phyloP scores from a whole-genome alignment of 192 early-diverging fungal genomes.

The Fimicolochytrium jonesii region DNA sequence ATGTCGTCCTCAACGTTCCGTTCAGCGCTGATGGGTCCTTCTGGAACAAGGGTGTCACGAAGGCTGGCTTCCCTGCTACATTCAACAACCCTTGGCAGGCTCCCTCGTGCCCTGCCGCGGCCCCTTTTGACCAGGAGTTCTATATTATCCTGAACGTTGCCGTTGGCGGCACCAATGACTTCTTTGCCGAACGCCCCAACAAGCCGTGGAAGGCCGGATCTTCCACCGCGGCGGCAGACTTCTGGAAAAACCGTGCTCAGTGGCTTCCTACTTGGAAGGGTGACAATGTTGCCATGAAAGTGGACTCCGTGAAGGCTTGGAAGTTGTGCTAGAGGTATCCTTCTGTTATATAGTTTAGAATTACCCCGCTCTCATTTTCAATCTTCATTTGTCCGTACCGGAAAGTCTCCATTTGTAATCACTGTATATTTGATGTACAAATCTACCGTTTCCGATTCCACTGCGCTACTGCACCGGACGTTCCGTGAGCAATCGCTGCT shows the following conservation, averaged over 20 bases:
- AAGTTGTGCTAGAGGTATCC: slow-evolving; percentile 29
- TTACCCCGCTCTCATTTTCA: too few relatives aligned
- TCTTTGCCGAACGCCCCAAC: slow-evolving; percentile 45
- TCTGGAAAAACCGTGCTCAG: slow-evolving; percentile 42
- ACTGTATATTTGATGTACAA: too few relatives aligned
- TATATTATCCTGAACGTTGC: slow-evolving; percentile 57
- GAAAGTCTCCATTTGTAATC: too few relatives aligned
- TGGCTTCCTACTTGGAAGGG: slow-evolving; percentile 55
- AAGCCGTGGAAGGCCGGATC: slow-evolving; percentile 59
- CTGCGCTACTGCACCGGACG: too few relatives aligned
- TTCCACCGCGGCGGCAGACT: slow-evolving; percentile 43
- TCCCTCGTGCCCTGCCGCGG: slow-evolving; percentile 21
- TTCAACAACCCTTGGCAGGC: slow-evolving; percentile 51
- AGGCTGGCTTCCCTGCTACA: slow-evolving; percentile 44
- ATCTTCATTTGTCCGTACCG: too few relatives aligned
- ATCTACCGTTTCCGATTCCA: too few relatives aligned
- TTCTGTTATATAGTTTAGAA: too few relatives aligned
- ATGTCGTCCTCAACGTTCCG: slow-evolving; percentile 46
- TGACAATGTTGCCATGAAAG: slow-evolving; percentile 27
- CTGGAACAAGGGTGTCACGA: slow-evolving; percentile 45
- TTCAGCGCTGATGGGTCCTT: slow-evolving; percentile 45
- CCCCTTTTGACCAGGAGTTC: slow-evolving; percentile 59
- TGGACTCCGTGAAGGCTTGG: slow-evolving; percentile 34
- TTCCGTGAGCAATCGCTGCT: too few relatives aligned
- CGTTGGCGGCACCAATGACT: slow-evolving; percentile 54